Evolutionary conservation across 805 yeast species (phyloP).

Genomic region (Candida succiphila): DNA sequence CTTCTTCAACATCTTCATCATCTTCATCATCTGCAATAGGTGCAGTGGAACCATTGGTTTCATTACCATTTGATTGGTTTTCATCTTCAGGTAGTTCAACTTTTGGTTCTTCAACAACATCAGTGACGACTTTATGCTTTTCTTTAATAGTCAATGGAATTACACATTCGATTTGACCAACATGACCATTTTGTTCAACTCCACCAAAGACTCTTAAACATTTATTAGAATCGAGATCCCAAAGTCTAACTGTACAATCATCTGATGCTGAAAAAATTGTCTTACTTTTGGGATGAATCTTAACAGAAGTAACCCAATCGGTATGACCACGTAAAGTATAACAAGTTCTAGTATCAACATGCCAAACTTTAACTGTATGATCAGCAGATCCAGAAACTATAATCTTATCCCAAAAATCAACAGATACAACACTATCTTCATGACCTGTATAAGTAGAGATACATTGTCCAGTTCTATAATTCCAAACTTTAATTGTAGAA

Average conservation of each 20-base stretch:
- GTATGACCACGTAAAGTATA: constrained; percentile 89
- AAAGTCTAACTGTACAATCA: constrained; percentile 87
- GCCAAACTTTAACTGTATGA: constrained; percentile 90
- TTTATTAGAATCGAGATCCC: constrained; percentile 79
- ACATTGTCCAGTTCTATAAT: constrained; percentile 89
- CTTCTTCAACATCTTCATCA: constrained; percentile 5
- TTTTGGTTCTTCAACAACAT: constrained; percentile 14
- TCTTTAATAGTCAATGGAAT: constrained; percentile 75
- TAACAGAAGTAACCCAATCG: constrained; percentile 87
- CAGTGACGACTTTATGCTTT: constrained; percentile 22
- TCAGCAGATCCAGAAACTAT: constrained; percentile 95
- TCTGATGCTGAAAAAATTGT: constrained; percentile 84
- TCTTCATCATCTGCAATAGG: constrained; percentile 4
- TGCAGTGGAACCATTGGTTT: constrained; percentile 8
- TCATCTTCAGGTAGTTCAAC: constrained; percentile 8
- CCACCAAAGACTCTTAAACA: constrained; percentile 78
- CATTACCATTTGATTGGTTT: constrained; percentile 33
- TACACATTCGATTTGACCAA: constrained; percentile 90
- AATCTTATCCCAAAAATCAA: constrained; percentile 69
- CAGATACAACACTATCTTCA: constrained; percentile 72
- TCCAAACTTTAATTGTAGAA: constrained; percentile 90
- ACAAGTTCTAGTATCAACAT: constrained; percentile 86
- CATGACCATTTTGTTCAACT: constrained; percentile 66
- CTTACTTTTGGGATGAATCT: constrained; percentile 68
- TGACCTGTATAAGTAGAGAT: constrained; percentile 92